Base-by-base conservation (phyloP, 805 yeast species). In the Ogataea kodamae region DNA sequence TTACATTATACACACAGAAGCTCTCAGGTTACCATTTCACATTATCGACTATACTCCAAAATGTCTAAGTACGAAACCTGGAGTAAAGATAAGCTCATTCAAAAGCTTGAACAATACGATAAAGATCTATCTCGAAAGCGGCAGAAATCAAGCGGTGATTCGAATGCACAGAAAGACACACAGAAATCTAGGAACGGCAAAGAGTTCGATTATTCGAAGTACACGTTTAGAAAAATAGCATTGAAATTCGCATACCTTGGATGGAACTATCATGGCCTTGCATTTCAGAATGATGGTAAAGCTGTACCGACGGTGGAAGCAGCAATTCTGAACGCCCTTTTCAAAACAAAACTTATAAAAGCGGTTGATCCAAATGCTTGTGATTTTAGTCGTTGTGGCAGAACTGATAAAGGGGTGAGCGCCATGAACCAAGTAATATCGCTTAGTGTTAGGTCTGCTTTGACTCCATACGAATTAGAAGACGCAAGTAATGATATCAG, bases 361-460 rank as follows among this genome's bases (percentile, higher is more conserved):
- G 65, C 76, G 2, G 49, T 70, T 14, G 78, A 74, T 13, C 80
- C 87, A 0, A 63, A 63, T 6, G 78, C 75, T 1, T 84, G 80
- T 52, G 69, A 73, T 9, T 88, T 89, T 56, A 82, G 94, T 46
- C 66, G 97, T 43, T 92, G 97, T 62, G 97, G 97, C 0, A 69
- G 97, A 50, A 90, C 97, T 0, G 97, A 90, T 52, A 77, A 76
- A 46, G 97, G 97, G n/a, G 97, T 90, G 9, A 85, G 96, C 63
- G 98, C 98, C 0, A 75, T 92, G 81, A 84, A 86, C 45, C 98
- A 92, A 59, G 97, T 92, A 2, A 81, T 92, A 5, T 80, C 96
- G 1, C 61, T 92, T 22, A 61, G 67, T 10, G 79, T 90, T 17
- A 68, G 98, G 45, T 86, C 96, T 0, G 65, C 67, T 14, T 59